Percentiles rank a stretch among this genome's conserved stretches.
These are phyloP conservation scores for Boletus rex-veris DNA, from an alignment of 768 basidiomycete genomes.

Conservation along the genomic window DNA sequence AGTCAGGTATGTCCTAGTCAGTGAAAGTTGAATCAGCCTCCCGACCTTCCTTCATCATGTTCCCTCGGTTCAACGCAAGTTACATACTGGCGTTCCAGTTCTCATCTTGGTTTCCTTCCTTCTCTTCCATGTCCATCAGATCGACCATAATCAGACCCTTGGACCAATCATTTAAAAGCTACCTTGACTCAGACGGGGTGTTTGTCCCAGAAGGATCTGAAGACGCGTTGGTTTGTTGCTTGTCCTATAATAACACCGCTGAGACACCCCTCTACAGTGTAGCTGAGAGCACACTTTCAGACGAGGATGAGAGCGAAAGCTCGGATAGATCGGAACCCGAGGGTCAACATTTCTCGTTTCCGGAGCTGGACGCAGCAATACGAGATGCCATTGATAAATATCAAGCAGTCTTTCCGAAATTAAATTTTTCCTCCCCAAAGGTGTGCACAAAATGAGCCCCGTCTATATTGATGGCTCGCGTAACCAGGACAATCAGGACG, in stretches of 20 bases:
- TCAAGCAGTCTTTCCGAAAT: slow-evolving; percentile 89
- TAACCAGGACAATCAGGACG: slow-evolving; percentile 57
- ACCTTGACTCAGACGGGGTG: slow-evolving; percentile 82
- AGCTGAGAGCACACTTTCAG: slow-evolving; percentile 54
- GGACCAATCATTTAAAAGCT: slow-evolving; percentile 57
- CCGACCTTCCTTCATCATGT: slow-evolving; percentile 19
- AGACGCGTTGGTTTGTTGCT: slow-evolving; percentile 51
- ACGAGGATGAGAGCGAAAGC: slow-evolving; percentile 43
- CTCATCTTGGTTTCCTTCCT: slow-evolving; percentile 80
- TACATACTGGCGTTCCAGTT: slow-evolving; percentile 75
- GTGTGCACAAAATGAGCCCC: slow-evolving; percentile 37
- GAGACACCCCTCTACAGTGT: slow-evolving; percentile 36
- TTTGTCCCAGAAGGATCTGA: slow-evolving; percentile 81
- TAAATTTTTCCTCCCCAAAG: slow-evolving; percentile 94
- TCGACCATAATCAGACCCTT: slow-evolving; percentile 75
- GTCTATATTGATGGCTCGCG: neutral
- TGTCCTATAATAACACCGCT: neutral
- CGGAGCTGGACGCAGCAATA: slow-evolving; percentile 75
- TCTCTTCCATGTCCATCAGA: slow-evolving; percentile 60
- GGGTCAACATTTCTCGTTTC: slow-evolving; percentile 59
- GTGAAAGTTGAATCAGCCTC: no score
- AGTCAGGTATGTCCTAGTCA: neutral
- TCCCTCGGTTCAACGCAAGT: slow-evolving; percentile 48
- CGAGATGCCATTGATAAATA: slow-evolving; percentile 61
- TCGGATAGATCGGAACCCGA: slow-evolving; percentile 38